Base-by-base conservation (phyloP, 768 basidiomycete genomes). In the Rhodotorula diobovata region DNA sequence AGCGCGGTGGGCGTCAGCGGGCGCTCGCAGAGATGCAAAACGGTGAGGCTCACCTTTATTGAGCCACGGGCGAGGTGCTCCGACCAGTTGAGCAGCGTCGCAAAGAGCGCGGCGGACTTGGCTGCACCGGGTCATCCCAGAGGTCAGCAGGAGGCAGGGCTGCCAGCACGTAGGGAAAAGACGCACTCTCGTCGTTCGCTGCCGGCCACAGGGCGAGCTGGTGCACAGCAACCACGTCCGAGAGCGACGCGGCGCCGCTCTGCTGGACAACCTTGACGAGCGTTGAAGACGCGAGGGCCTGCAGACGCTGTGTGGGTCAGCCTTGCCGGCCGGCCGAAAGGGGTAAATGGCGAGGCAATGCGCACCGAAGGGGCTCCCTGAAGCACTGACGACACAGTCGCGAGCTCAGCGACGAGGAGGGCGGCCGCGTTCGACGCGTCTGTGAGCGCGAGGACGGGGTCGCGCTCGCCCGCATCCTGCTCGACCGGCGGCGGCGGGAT, bases 131-230 rank as follows among this genome's bases (percentile, higher is more conserved):
- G 18, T 46, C 14, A 23, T 3, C 20, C 9, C 20, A 15, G 41
- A 43, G 14, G 46, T 46, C 46, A 46, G 18, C 10, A 8, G 28
- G 51, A 30, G 34, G 32, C 12, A 55, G 9, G 51, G 51, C 9
- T 14, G n/a, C 2, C n/a, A 55, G 64, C 46, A 25, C 60, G 7
- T 21, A 15, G 32, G 37, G 14, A 37, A 35, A 9, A 16, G 35
- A 37, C 67, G 28, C 28, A 74, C 72, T 58, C 4, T 67, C 58
- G 3, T 60, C 16, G 37, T 28, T 21, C 8, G n/a, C 21, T 41
- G 41, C n/a, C 0, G 73, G 73, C 73, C 73, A 74, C 0, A 58
- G 61, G 2, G 63, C 66, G 50, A 74, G 69, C 41, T 74, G 73
- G 51, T 74, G 73, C 21, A 74, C 48, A 0, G 73, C 63, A 10